Evolutionary conservation across 352 stramenopile species (phyloP), one percentile per base, ranked within the genome.

Genomic region (Pythium aristosporum): DNA sequence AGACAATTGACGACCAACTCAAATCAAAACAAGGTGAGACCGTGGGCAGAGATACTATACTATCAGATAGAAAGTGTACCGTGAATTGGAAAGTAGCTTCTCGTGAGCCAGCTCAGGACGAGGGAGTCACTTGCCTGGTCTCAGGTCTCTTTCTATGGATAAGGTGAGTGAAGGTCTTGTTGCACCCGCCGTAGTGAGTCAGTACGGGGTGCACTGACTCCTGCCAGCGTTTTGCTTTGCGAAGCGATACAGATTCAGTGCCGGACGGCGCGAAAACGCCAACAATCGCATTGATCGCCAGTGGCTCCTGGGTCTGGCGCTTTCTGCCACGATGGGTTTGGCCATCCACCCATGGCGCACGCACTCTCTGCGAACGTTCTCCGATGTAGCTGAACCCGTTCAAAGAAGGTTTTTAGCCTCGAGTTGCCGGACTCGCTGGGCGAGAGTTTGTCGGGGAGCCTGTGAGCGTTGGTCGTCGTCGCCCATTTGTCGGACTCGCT

Each of bases 1-100:
- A 30, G 44, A 10, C 15, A 12, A 42, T 12, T 12, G 32, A 18
- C 20, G 23, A 36, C 9, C 46, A 36, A 21, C 21, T 36, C 46
- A 50, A 42, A 42, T 16, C 46, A 52, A 52, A 52, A 52, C 23
- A 37, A 52, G 46, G 20, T 52, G 21, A n/a, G 46, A 52, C 15
- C 25, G 25, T 30, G 25, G 5, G 0, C 21, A 52, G 6, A 5
- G 5, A 30, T 1, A 2, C 37, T 42, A 16, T 42, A 12, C 37
- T 42, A 6, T 12, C 37, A 42, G 3, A 42, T 42, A 6, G 25
- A 30, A 30, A 30, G 5, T 30, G 1, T 30, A 30, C 25, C 25
- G 25, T 30, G 25, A 30, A 30, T 30, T 30, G 25, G 25, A 30
- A 30, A 30, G 3, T 30, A 5, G 25, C 25, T 30, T 30, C 25